A percentile compares a stretch with the other conserved stretches of the same genome.
phyloP scores from a whole-genome alignment of 345 rosid genomes.

The Linum tenue region DNA sequence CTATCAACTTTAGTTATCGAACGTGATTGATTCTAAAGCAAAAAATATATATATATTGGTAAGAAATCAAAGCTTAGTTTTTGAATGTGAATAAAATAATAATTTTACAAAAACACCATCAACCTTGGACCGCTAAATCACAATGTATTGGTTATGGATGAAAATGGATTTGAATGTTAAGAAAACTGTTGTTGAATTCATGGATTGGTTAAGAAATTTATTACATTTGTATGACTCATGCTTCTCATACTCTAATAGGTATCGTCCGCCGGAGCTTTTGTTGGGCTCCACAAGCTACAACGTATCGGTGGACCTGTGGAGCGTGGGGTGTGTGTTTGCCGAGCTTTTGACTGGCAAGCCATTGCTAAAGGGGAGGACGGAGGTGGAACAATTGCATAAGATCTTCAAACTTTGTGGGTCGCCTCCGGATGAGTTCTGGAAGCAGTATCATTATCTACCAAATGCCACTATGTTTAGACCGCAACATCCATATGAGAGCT shows the following conservation, averaged over 20 bases:
- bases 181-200: too few species aligned
- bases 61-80: too few species aligned
- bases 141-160: too few species aligned
- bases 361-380: not conserved
- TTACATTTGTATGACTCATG: too few species aligned
- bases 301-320: not conserved
- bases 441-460: not conserved
- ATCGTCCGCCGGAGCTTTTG: slow-evolving; percentile 3
- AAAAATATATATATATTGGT: too few species aligned
- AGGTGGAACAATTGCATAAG: slow-evolving; percentile 2
- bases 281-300: not conserved
- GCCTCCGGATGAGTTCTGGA: slow-evolving; percentile 3
- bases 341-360: not conserved
- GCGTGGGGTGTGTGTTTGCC: not conserved
- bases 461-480: slow-evolving; percentile 4
- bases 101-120: too few species aligned
- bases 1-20: too few species aligned
- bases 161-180: too few species aligned
- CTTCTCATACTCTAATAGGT: not conserved
- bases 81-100: too few species aligned
- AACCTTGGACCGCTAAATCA: too few species aligned
- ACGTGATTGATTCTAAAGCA: too few species aligned
- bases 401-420: slow-evolving; percentile 1
- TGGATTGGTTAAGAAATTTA: too few species aligned
- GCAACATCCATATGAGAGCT: slow-evolving; percentile 16